These are phyloP conservation scores for Solanum neorickii DNA, from an alignment of 257 asterid species.

Conservation along the genomic window DNA sequence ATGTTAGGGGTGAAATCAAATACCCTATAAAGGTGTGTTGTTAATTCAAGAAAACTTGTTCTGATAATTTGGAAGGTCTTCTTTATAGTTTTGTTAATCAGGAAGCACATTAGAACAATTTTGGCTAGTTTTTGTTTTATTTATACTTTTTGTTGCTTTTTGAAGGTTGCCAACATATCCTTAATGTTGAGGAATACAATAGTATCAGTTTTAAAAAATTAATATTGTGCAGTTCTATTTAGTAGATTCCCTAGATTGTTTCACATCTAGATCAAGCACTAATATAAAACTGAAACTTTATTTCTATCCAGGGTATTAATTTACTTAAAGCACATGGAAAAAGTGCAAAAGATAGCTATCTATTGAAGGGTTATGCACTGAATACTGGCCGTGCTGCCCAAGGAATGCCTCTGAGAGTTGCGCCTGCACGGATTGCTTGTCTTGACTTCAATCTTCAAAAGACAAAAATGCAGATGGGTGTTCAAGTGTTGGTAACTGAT, in stretches of 20 bases:
- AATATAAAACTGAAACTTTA: not conserved
- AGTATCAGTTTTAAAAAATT: not conserved
- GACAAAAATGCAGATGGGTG: conserved; percentile 96
- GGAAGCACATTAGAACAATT: not conserved
- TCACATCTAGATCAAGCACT: not conserved
- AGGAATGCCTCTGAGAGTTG: conserved; percentile 81
- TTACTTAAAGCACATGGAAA: conserved; percentile 91
- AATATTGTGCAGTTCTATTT: not conserved
- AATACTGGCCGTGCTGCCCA: conserved; percentile 93
- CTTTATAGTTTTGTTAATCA: not conserved
- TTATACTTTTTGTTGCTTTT: not conserved
- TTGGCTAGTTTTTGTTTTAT: not conserved
- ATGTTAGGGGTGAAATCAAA: conserved; percentile 73
- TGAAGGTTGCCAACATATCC: not conserved
- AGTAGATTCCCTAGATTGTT: not conserved
- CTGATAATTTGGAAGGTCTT: not conserved
- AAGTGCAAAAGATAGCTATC: conserved; percentile 82
- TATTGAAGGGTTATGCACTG: conserved; percentile 83
- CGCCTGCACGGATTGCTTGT: conserved; percentile 87
- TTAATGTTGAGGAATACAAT: not conserved
- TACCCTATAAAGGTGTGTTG: conserved; percentile 79
- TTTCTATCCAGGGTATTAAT: conserved; percentile 61
- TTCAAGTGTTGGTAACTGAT: conserved; percentile 83
- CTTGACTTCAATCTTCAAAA: conserved; percentile 90
- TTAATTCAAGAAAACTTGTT: not conserved